Conservation (phyloP, 208 protist genomes). For the Crithidia mellificae region DNA sequence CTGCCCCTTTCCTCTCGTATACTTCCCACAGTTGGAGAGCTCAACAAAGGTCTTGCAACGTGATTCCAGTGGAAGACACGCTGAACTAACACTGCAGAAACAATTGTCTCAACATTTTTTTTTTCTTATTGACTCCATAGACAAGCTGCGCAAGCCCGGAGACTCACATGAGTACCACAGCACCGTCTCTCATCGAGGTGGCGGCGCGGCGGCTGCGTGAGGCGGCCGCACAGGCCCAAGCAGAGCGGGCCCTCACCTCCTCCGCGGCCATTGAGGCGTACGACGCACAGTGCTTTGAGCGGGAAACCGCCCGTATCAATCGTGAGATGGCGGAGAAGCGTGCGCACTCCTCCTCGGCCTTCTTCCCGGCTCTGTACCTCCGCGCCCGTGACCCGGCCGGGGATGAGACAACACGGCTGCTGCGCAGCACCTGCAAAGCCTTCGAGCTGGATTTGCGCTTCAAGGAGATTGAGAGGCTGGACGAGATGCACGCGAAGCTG, state of each 20-base stretch:
- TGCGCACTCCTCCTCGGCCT: slow-evolving; percentile 11
- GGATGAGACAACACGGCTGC: slow-evolving; percentile 50
- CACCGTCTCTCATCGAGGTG: slow-evolving; percentile 3
- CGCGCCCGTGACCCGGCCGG: slow-evolving; percentile 50
- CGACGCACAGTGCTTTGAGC: slow-evolving; percentile 12
- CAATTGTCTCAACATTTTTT: too few relatives aligned
- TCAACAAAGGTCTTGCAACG: too few relatives aligned
- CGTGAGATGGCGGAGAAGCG: slow-evolving; percentile 35
- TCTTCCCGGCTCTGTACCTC: slow-evolving; percentile 69
- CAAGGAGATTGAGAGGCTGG: slow-evolving; percentile 76
- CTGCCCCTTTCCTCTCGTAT: too few relatives aligned
- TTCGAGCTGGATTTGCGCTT: slow-evolving; percentile 84
- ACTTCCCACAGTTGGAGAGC: too few relatives aligned
- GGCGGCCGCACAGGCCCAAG: slow-evolving; percentile 1
- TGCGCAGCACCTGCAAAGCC: slow-evolving; percentile 66
- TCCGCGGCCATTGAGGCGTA: slow-evolving; percentile 27
- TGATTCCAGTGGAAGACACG: too few relatives aligned
- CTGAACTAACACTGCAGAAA: too few relatives aligned
- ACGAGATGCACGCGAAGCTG: slow-evolving; percentile 73
- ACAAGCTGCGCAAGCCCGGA: too few relatives aligned
- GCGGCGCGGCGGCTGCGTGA: slow-evolving; percentile 18
- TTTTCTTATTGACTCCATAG: too few relatives aligned
- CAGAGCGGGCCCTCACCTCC: slow-evolving; percentile 16
- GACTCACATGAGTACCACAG: slow-evolving; percentile 2
- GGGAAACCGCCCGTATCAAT: slow-evolving; percentile 60